A percentile compares a stretch with the other conserved stretches of the same genome.
These are phyloP conservation scores for Cyberlindnera samutprakarnensis DNA, from an alignment of 805 yeast species.

Conservation along the genomic window DNA sequence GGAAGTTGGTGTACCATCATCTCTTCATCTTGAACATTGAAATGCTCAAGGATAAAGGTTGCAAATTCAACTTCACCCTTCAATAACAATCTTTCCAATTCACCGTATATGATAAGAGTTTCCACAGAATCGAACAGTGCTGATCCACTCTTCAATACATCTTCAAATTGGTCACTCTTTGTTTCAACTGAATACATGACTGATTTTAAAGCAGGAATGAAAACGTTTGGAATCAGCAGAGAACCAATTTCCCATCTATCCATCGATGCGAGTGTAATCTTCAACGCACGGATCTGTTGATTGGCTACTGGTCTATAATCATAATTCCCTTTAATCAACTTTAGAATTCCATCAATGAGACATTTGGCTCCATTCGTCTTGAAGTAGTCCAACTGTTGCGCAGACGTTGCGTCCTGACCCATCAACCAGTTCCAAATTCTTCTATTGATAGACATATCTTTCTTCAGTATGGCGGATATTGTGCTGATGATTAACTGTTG, in stretches of 20 bases:
- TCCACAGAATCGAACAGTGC: conserved; percentile 84
- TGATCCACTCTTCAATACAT: conserved; percentile 50
- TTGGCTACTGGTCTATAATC: conserved; percentile 17
- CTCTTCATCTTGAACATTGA: conserved; percentile 81
- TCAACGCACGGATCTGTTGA: conserved; percentile 44
- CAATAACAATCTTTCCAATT: conserved; percentile 39
- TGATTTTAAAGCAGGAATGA: conserved; percentile 55
- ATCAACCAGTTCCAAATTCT: conserved; percentile 90
- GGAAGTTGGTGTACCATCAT: conserved; percentile 76
- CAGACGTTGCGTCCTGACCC: conserved; percentile 53
- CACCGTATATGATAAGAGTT: conserved; percentile 69
- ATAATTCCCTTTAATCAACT: conserved; percentile 31
- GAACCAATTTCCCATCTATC: conserved; percentile 95
- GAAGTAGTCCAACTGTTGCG: conserved; percentile 39
- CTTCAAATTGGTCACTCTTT: conserved; percentile 26
- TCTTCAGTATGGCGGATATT: conserved; percentile 60
- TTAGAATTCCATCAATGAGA: conserved; percentile 46
- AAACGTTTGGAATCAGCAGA: conserved; percentile 57
- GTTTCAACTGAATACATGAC: conserved; percentile 28
- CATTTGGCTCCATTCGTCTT: conserved; percentile 42
- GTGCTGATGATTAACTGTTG: conserved; percentile 54
- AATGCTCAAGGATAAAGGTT: conserved; percentile 51
- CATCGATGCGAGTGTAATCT: conserved; percentile 65
- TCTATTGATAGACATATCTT: conserved; percentile 92
- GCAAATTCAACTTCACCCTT: conserved; percentile 39